Evolutionary conservation across 1,284 basidiomycete species (phyloP), one percentile per base, ranked within the genome.

Genomic region (Ustilago loliicola): DNA sequence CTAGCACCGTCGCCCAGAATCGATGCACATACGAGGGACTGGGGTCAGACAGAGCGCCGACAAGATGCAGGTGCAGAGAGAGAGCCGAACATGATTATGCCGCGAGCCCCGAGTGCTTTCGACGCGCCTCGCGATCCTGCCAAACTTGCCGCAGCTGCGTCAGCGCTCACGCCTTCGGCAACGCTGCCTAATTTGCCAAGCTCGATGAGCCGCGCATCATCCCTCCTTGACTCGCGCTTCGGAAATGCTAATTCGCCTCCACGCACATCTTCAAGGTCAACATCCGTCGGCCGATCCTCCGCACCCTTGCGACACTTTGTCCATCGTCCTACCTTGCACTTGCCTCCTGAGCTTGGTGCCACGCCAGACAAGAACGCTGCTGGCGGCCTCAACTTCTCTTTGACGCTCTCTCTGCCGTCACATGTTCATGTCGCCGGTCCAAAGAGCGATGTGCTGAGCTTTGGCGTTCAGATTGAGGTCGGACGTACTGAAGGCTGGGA

Each of bases 401-500:
- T 86, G 40, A 85, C 83, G 15, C 65, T 86, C 1, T 84, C 83
- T 2, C 68, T 86, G 25, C 85, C 85, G n/a, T 80, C 82, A 48
- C 83, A 86, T 57, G 80, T 80, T 8, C 79, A 79, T 34, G 80
- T 83, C 19, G 55, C 80, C 17, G 79, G 75, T 8, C 77, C 79
- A 1, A 70, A 64, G 54, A 77, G 73, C 56, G 82, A 83, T 30
- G 74, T 81, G 42, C 80, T 86, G 45, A 82, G 77, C 45, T 86
- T 86, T 56, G 83, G 85, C n/a, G 79, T 86, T 6, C 84, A 85
- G 64, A 81, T 85, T 50, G 84, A 85, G 55, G 77, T 85, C 2
- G 82, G 83, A 42, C 71, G 68, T n/a, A 61, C 79, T 1, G 53
- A 56, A 23, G 80, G 74, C 32, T 85, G 84, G 84, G 74, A 69